Percentiles rank a stretch among this genome's conserved stretches.
Evolutionary conservation across 2,329 filamentous ascomycete genomes (phyloP).

Genomic region (Chalara sp.): DNA sequence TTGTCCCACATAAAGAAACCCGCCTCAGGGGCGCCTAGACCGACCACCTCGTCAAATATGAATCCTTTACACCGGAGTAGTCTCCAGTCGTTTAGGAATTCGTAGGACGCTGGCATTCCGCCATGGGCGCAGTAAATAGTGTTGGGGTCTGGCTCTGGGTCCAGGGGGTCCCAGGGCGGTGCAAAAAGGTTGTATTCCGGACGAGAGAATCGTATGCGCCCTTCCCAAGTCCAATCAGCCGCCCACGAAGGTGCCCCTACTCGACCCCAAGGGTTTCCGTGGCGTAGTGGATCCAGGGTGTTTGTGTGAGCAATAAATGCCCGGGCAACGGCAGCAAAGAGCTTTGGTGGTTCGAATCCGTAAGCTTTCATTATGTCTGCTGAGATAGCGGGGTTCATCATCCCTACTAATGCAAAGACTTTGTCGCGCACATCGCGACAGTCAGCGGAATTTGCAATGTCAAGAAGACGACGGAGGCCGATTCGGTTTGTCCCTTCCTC

Average conservation of each 20-base stretch:
- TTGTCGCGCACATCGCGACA: neutral
- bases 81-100: neutral
- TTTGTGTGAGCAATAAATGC: neutral
- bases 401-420: constrained; percentile 1
- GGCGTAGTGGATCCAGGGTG: neutral
- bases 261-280: neutral
- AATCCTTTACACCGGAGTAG: neutral
- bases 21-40: neutral
- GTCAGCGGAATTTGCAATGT: neutral
- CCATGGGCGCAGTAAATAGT: neutral
- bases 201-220: neutral
- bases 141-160: neutral
- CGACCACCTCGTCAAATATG: neutral
- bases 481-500: neutral
- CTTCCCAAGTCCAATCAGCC: neutral
- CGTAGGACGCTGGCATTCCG: neutral
- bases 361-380: constrained; percentile 1
- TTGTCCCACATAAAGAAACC: neutral
- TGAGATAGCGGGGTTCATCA: neutral
- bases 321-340: constrained; percentile 1
- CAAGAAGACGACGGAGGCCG: neutral
- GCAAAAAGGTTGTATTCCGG: neutral
- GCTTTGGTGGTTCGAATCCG: neutral
- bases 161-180: neutral
- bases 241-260: no score